Evolutionary conservation across 2,329 filamentous ascomycete genomes (phyloP).

Genomic region (Aspergillus costaricaensis): DNA sequence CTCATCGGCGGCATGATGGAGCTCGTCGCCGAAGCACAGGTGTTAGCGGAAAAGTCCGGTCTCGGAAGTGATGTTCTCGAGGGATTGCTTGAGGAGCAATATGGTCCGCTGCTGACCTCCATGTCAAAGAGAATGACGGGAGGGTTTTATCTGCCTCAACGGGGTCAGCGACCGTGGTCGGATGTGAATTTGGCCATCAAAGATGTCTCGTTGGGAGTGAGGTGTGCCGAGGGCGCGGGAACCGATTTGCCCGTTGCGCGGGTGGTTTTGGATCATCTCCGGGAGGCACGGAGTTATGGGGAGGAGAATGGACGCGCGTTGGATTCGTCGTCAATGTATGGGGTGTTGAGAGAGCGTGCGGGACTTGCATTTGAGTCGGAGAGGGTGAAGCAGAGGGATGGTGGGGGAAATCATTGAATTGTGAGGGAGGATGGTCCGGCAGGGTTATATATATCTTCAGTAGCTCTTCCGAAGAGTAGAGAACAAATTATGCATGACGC

Average conservation of each 20-base stretch:
- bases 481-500: no score
- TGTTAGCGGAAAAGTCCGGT: conserved; percentile 34
- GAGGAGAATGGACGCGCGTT: conserved; percentile 39
- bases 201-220: conserved; percentile 54
- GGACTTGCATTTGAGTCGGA: conserved; percentile 51
- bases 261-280: conserved; percentile 47
- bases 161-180: conserved; percentile 45
- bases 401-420: neutral
- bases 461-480: no score
- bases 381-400: conserved; percentile 25
- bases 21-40: conserved; percentile 32
- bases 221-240: conserved; percentile 44
- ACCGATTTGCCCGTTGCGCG: conserved; percentile 46
- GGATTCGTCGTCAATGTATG: conserved; percentile 57
- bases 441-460: no score
- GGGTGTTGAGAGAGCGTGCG: conserved; percentile 47
- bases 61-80: conserved; percentile 29
- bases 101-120: conserved; percentile 29
- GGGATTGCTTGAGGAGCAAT: conserved; percentile 32
- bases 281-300: conserved; percentile 46
- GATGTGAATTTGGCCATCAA: conserved; percentile 54
- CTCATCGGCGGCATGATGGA: conserved; percentile 27
- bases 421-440: neutral
- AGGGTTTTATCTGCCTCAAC: conserved; percentile 32
- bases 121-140: conserved; percentile 33